A percentile compares a stretch with the other conserved stretches of the same genome.
These are phyloP conservation scores for Pleurotus pulmonarius DNA, from an alignment of 768 basidiomycete species.

Conservation along the genomic window DNA sequence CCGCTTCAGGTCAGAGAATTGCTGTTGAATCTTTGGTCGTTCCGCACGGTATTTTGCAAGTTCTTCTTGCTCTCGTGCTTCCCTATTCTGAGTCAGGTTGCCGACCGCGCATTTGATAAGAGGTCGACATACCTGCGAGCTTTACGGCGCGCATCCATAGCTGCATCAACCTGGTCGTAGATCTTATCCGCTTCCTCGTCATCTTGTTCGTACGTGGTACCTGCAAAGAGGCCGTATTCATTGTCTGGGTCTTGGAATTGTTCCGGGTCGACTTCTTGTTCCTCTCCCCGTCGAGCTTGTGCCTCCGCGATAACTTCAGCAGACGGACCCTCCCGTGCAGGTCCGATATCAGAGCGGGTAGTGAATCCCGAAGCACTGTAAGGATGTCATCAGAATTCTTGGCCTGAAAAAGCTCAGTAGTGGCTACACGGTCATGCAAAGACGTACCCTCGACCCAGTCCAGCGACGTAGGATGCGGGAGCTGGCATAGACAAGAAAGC, in stretches of 20 bases:
- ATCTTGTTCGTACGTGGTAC: conserved; percentile 93
- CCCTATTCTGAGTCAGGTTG: no score
- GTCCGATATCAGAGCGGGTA: conserved; percentile 97
- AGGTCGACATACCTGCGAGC: conserved; percentile 56
- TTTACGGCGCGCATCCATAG: conserved; percentile 85
- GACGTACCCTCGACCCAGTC: conserved; percentile 92
- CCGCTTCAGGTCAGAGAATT: conserved; percentile 93
- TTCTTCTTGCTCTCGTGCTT: conserved; percentile 72
- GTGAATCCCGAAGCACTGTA: conserved; percentile 93
- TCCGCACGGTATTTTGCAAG: conserved; percentile 77
- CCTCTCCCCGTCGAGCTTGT: conserved; percentile 82
- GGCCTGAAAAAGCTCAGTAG: conserved; percentile 7
- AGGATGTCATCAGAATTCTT: neutral
- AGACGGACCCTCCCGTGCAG: conserved; percentile 91
- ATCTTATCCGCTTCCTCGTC: conserved; percentile 97
- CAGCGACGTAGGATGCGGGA: conserved; percentile 96
- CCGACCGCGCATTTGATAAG: no score
- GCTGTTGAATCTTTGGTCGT: conserved; percentile 92
- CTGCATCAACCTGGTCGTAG: conserved; percentile 86
- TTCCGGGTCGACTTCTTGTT: conserved; percentile 83
- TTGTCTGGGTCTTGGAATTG: conserved; percentile 97
- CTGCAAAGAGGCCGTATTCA: conserved; percentile 93
- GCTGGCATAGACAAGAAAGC: conserved; percentile 91
- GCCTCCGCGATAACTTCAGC: conserved; percentile 93
- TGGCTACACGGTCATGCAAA: neutral